Base-by-base conservation (phyloP, 441 rosid species). In the Populus hybrid region DNA sequence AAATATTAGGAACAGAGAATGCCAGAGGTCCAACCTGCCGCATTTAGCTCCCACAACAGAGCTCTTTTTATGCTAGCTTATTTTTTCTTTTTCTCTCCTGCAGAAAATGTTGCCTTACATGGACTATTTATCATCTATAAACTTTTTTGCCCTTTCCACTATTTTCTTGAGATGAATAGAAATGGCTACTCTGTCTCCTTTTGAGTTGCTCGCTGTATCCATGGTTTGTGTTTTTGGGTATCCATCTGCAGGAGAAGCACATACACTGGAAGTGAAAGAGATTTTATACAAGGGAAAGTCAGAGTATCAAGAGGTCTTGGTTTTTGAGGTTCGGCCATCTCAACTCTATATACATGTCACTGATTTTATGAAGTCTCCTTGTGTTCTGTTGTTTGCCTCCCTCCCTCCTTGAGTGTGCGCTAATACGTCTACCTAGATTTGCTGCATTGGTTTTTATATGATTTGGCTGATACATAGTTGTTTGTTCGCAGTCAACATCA, bases 301-400 rank as follows among this genome's bases (percentile, higher is more conserved):
- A 10, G 89, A 94, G 36, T 95, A 86, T 83, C 99, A 94, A 84
- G 98, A 94, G 85, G 87, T 95, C 77, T 85, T 95, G 82, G 97
- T 92, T 73, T 95, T 95, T 83, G 90, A 94, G 99, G 99, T 95
- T 81, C 40, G 69, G 21, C 42, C 2, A 20, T 16, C 61, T 24
- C 11, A 71, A 30, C 32, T 30, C 32, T 30, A 30, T 30, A 30
- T 30, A n/a, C n/a, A 30, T 3, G 3, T 30, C 32, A 30, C 32
- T 30, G 32, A 30, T n/a, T 69, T 42, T 65, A 50, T 63, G 30
- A 9, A 34, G 18, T 18, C 23, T 30, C 32, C 32, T 30, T 28
- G 30, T 28, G 30, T 30, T 30, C 4, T 30, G 32, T 3, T 30
- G 32, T 30, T 30, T 30, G 32, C 32, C 32, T 30, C 32, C 32